phyloP scores from a whole-genome alignment of 2,329 filamentous ascomycete species.

The Myotisia sp. region DNA sequence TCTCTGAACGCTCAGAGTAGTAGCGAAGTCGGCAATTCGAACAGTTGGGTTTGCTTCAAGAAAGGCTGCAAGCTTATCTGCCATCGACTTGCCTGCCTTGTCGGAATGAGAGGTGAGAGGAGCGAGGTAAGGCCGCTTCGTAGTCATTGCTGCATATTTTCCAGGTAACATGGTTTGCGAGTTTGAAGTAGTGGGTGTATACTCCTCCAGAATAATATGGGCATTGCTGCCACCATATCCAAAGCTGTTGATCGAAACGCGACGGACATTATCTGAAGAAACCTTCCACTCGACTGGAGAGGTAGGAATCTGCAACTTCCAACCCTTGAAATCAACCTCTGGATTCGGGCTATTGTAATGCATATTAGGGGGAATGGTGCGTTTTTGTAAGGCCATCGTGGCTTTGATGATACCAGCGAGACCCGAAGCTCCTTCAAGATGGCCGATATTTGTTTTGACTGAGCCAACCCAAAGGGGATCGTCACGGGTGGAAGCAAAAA shows the following conservation, averaged over 20 bases:
- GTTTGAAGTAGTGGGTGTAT: constrained; percentile 2
- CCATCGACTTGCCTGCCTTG: constrained; percentile 9
- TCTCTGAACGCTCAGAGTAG: constrained; percentile 3
- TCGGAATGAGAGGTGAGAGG: constrained; percentile 13
- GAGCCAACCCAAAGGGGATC: constrained; percentile 15
- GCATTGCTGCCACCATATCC: constrained; percentile 11
- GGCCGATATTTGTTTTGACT: constrained; percentile 19
- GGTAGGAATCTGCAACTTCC: constrained; percentile 15
- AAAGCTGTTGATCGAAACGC: constrained; percentile 16
- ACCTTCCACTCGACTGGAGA: constrained; percentile 4
- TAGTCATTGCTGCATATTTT: background rate
- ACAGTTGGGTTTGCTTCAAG: constrained; percentile 3
- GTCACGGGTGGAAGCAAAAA: constrained; percentile 7
- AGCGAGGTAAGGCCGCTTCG: constrained; percentile 6
- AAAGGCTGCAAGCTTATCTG: constrained; percentile 6
- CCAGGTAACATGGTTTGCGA: constrained; percentile 1
- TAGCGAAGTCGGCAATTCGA: constrained; percentile 6
- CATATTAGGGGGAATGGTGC: constrained; percentile 18
- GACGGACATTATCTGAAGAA: constrained; percentile 3
- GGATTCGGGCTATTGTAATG: constrained; percentile 13
- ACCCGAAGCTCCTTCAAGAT: constrained; percentile 17
- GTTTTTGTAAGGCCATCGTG: constrained; percentile 16
- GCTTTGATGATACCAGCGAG: constrained; percentile 18
- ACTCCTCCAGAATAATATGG: constrained; percentile 11
- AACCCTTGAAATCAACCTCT: constrained; percentile 8